Evolutionary conservation across 805 yeast genomes (phyloP), one percentile per base, ranked within the genome.

Genomic region (Saturnispora dispora): DNA sequence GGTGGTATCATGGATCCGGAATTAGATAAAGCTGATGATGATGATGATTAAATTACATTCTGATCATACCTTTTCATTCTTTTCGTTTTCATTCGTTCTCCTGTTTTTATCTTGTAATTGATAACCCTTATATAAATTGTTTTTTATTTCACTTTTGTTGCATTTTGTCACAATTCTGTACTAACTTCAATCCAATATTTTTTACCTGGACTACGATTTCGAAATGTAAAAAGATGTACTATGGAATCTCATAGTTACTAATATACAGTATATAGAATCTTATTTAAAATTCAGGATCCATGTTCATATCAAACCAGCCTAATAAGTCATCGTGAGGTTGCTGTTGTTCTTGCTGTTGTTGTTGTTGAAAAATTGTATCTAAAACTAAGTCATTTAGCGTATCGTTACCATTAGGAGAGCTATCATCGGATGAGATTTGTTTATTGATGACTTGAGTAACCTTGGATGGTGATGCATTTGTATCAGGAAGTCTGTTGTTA

Each of bases 1-100:
- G 96, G 91, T 60, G 99, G 99, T 54, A 83, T 93, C 57, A 96
- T 96, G 52, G 99, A 93, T 71, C 97, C 98, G 47, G 51, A 48
- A 32, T 80, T 83, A 58, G 68, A 65, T 52, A 67, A 64, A 47
- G 49, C 64, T 15, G 68, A 63, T 52, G 54, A 53, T 10, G 55
- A 50, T 37, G 88, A 85, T 18, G 93, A 85, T 47, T 91, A 18
- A 20, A 3, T 27, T 6, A n/a, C 11, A 18, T 17, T 11, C 22
- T 18, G 1, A 18, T 18, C 8, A 5, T 37, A 9, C 15, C 23
- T 3, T 6, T 10, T 37, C 22, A 9, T 17, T 37, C 13, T 37
- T 20, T 17, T 37, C 22, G 25, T 37, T 37, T 37, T 37, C 41
- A 37, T 18, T 9, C 41, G 41, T 37, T 37, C 17, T 37, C 41